Evolutionary conservation across 2,329 filamentous ascomycete species (phyloP), one percentile per base, ranked within the genome.

Genomic region (Teratosphaeria viscida): DNA sequence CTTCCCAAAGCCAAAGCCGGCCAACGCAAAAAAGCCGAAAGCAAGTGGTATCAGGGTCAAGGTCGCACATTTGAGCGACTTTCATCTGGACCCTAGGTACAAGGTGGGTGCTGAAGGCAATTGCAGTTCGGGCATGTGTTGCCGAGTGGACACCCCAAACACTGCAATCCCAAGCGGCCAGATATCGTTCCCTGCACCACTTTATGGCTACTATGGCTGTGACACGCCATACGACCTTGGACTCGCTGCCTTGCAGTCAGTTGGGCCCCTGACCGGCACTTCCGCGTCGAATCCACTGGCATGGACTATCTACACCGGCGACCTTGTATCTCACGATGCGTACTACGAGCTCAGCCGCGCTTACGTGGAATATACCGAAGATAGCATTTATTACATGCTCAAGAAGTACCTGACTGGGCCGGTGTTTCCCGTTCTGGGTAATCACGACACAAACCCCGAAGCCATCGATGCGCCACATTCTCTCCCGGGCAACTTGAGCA

Each of bases 191-290:
- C 75, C 81, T 3, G 81, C 82, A 8, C 77, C 81, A 2, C 69
- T 80, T 0, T 84, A 81, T 66, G 82, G 82, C 2, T 75, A 77
- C 26, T 84, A 78, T 69, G 73, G 74, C 19, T 85, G 82, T 64
- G 82, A 85, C 66, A 81, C 81, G 7, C 82, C 82, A 1, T 84
- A 83, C 62, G 82, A 81, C 57, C 74, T 85, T 6, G 80, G 77
- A 11, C 72, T 83, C 5, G 80, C 81, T 8, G 82, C 81, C 19
- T 68, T 84, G 16, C 77, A 84, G 67, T 79, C 82, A 1, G 77
- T 84, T 47, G 79, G 75, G 1, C 78, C 82, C 6, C 67, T 85
- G 66, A 84, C 82, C 1, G 82, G 82, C 27, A 55, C 53, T 8
- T 78, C 76, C 3, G 67, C 69, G 27, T 63, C 75, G 2, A 66